Conservation (phyloP, 495 filamentous ascomycete genomes). For the Aspergillus bridgeri region DNA sequence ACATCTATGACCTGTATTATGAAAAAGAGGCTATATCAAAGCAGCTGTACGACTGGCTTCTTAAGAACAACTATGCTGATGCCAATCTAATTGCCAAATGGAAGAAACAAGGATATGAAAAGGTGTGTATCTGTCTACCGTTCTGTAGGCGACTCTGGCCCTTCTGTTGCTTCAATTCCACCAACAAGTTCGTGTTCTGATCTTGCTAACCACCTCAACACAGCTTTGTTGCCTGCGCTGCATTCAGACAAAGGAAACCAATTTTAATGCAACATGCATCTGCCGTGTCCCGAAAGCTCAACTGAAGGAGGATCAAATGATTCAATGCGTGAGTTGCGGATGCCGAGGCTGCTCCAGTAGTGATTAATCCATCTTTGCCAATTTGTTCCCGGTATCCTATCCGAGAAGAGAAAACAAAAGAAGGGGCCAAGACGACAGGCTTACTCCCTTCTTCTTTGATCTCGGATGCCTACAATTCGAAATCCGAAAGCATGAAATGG, state of each 20-base stretch:
- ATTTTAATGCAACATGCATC: conserved; percentile 96
- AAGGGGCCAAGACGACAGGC: too few relatives aligned
- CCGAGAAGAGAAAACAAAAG: neutral
- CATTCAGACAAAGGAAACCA: conserved; percentile 98
- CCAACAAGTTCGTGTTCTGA: neutral
- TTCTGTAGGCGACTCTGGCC: neutral
- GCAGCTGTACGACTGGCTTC: conserved; percentile 87
- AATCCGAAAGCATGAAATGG: too few relatives aligned
- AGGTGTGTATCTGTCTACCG: conserved; percentile 55
- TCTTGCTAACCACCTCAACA: conserved; percentile 14
- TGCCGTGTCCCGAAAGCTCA: conserved; percentile 92
- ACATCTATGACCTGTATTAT: conserved; percentile 98
- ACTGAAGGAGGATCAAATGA: conserved; percentile 82
- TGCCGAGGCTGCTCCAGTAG: conserved; percentile 87
- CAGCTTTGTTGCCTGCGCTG: conserved; percentile 92
- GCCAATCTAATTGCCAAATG: conserved; percentile 95
- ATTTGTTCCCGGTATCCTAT: neutral
- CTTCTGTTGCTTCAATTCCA: neutral
- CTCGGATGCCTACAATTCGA: too few relatives aligned
- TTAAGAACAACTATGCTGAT: conserved; percentile 97
- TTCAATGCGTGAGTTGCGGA: conserved; percentile 95
- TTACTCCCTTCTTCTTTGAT: too few relatives aligned
- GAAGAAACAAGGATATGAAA: conserved; percentile 99
- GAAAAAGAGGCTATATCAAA: conserved; percentile 93
- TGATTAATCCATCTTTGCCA: conserved; percentile 49